These are phyloP conservation scores for Neocucurbitaria cava DNA, from an alignment of 2,329 filamentous ascomycete species.

Conservation along the genomic window DNA sequence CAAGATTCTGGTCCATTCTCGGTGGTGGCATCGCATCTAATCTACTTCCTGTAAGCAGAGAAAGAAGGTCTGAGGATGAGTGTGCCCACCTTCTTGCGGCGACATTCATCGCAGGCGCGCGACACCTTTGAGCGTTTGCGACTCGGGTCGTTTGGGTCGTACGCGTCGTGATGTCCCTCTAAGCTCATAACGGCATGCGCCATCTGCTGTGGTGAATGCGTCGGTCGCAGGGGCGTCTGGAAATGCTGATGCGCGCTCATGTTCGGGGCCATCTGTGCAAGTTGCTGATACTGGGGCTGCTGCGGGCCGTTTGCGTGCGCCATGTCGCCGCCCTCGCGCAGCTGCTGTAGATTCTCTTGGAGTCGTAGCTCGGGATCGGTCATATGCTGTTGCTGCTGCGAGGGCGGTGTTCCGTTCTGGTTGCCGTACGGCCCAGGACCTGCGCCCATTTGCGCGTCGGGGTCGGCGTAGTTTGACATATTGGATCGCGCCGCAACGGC, in stretches of 20 bases:
- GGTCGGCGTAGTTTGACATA: constrained; percentile 46
- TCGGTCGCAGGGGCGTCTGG: constrained; percentile 43
- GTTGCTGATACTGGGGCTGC: constrained; percentile 37
- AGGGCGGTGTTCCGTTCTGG: constrained; percentile 45
- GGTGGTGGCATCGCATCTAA: constrained; percentile 50
- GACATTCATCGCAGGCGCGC: constrained; percentile 51
- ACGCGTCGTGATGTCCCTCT: constrained; percentile 43
- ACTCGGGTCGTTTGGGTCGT: constrained; percentile 45
- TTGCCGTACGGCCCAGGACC: constrained; percentile 43
- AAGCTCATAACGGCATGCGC: constrained; percentile 48
- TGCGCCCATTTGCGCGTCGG: constrained; percentile 44
- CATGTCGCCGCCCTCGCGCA: constrained; percentile 41
- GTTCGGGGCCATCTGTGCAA: constrained; percentile 34
- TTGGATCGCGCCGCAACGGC: constrained; percentile 20
- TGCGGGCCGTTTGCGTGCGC: constrained; percentile 37
- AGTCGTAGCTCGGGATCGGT: constrained; percentile 44
- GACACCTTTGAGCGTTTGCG: constrained; percentile 52
- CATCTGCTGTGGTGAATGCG: constrained; percentile 50
- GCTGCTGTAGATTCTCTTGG: constrained; percentile 45
- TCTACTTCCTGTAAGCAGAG: constrained; percentile 36
- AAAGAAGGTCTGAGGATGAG: not conserved
- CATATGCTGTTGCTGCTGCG: constrained; percentile 40
- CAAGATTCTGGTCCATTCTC: constrained; percentile 51
- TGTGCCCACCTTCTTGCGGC: constrained; percentile 49
- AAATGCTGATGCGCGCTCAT: constrained; percentile 45